Conservation (phyloP, 2,329 filamentous ascomycete genomes). For the Claviceps cyperi region DNA sequence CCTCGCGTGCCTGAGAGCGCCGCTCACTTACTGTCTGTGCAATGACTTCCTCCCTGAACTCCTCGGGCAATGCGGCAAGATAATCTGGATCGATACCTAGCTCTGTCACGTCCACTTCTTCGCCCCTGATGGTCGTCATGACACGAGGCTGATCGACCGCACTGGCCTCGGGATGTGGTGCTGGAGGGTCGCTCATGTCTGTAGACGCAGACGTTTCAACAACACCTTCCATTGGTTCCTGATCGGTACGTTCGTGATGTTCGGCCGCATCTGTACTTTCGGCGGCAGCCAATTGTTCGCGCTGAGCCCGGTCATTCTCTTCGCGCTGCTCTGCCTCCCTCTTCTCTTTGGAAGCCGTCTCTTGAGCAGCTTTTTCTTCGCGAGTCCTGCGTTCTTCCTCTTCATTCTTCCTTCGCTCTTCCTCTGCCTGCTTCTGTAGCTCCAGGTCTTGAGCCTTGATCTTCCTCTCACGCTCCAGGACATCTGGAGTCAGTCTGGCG, state of each 20-base stretch:
- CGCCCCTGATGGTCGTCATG: conserved; percentile 71
- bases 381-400: conserved; percentile 51
- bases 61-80: conserved; percentile 91
- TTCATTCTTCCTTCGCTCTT: conserved; percentile 46
- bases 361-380: conserved; percentile 60
- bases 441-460: conserved; percentile 45
- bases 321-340: conserved; percentile 58
- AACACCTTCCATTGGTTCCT: conserved; percentile 62
- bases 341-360: conserved; percentile 50
- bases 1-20: conserved; percentile 59
- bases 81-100: conserved; percentile 92
- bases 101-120: conserved; percentile 83
- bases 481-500: conserved; percentile 63
- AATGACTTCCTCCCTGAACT: conserved; percentile 90
- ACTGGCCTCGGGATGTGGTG: conserved; percentile 9
- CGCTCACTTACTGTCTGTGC: conserved; percentile 77
- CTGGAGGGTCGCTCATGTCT: conserved; percentile 16
- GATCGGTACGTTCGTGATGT: conserved; percentile 8
- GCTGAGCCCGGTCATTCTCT: conserved; percentile 20
- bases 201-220: conserved; percentile 41
- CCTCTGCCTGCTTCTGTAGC: conserved; percentile 33
- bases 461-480: conserved; percentile 67
- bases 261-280: conserved; percentile 31
- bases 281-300: conserved; percentile 35
- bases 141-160: conserved; percentile 36